A percentile compares a stretch with the other conserved stretches of the same genome.
These are phyloP conservation scores for Rhodotorula mucilaginosa DNA, from an alignment of 1,284 basidiomycete genomes.

Conservation along the genomic window DNA sequence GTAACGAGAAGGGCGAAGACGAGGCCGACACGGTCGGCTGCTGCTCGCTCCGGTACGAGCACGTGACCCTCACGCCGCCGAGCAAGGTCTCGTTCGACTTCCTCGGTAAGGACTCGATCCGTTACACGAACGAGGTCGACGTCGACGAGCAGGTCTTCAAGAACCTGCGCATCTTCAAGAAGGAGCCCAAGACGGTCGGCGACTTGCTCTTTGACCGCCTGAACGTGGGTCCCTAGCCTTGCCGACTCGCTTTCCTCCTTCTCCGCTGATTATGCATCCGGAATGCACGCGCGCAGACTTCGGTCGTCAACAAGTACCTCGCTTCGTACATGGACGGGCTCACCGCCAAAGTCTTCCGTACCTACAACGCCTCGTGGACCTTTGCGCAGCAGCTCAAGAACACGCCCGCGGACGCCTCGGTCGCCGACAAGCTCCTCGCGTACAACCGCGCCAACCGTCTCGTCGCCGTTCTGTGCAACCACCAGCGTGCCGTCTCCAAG, in stretches of 20 bases:
- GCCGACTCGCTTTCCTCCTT: neutral
- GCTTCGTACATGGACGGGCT: conserved; percentile 90
- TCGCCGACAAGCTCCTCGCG: conserved; percentile 88
- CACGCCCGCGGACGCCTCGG: conserved; percentile 66
- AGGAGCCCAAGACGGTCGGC: conserved; percentile 79
- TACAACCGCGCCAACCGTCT: conserved; percentile 94
- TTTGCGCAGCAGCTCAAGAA: conserved; percentile 84
- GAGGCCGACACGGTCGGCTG: conserved; percentile 97
- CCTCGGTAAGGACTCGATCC: conserved; percentile 94
- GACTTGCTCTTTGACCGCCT: conserved; percentile 88
- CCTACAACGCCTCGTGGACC: conserved; percentile 92
- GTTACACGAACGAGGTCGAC: conserved; percentile 77
- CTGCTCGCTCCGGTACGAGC: conserved; percentile 90
- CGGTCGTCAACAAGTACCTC: conserved; percentile 82
- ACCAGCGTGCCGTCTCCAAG: conserved; percentile 89
- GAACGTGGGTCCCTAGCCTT: conserved; percentile 35
- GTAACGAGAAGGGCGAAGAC: conserved; percentile 97
- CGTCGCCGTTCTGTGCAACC: conserved; percentile 95
- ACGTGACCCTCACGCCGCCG: conserved; percentile 83
- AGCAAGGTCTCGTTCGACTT: conserved; percentile 87
- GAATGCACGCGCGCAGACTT: conserved; percentile 59
- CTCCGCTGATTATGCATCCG: neutral
- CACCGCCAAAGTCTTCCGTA: conserved; percentile 98
- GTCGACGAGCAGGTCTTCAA: conserved; percentile 87
- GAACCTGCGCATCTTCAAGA: conserved; percentile 83